Conservation (phyloP, 2,329 filamentous ascomycete genomes). For the Fusarium foetens region DNA sequence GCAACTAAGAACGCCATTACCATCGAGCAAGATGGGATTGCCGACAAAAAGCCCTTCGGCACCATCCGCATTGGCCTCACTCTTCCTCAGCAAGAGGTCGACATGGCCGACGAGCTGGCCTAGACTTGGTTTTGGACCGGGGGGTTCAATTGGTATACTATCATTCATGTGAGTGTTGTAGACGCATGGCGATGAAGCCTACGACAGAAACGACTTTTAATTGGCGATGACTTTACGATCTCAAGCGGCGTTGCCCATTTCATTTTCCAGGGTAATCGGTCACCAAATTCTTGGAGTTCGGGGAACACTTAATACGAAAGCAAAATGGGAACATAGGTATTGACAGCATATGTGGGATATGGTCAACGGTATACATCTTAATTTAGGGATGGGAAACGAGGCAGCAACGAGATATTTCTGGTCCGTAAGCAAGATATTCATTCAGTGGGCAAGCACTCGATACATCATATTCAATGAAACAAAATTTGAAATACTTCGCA, state of each 20-base stretch:
- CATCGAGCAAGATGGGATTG: constrained; percentile 67
- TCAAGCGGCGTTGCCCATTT: constrained; percentile 3
- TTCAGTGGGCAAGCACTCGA: neutral
- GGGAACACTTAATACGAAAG: neutral
- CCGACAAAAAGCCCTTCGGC: constrained; percentile 55
- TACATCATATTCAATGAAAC: neutral
- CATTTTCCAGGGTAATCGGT: constrained; percentile 1
- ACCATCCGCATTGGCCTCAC: constrained; percentile 58
- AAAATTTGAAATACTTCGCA: neutral
- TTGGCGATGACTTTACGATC: neutral
- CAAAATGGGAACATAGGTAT: constrained; percentile 13
- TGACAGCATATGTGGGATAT: neutral
- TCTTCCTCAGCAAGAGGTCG: constrained; percentile 20
- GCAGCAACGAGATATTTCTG: constrained; percentile 2
- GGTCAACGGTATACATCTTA: neutral
- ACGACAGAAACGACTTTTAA: constrained; percentile 1
- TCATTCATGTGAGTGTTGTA: constrained; percentile 8
- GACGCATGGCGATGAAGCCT: neutral
- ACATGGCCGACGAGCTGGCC: constrained; percentile 37
- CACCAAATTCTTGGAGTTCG: constrained; percentile 7
- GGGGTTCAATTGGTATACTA: neutral
- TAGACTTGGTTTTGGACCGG: constrained; percentile 12
- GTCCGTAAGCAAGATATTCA: neutral
- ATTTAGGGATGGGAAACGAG: neutral
- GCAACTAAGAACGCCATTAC: constrained; percentile 72